Base-by-base conservation (phyloP, 1,284 basidiomycete species). In the Cryptococcus wingfieldii region DNA sequence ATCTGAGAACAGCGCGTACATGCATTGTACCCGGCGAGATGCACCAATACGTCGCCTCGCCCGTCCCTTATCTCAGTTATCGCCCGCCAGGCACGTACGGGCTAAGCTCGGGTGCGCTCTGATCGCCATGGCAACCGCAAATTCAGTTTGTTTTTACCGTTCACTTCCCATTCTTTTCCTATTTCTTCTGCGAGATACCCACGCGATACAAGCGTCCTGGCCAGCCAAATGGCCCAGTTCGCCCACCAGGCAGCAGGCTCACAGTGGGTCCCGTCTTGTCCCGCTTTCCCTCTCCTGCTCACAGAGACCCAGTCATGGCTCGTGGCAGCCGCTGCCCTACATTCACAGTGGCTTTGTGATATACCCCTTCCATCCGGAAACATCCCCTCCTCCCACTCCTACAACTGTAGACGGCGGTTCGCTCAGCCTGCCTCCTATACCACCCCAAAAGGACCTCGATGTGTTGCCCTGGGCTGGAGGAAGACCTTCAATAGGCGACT, bases 281-380 rank as follows among this genome's bases (percentile, higher is more conserved):
- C n/a, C n/a, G 41, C 9, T 8, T 16, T 14, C 41, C 41, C 41
- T 42, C 12, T 23, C 23, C 9, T 42, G 23, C 41, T n/a, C n/a
- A 23, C 12, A 4, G 41, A n/a, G 13, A 19, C 19, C n/a, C 7
- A 42, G 23, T n/a, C 12, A 19, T 42, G 16, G 56, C 62, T 25
- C 58, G 38, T 76, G 74, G 74, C 68, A 69, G 41, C 74, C 72
- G 1, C 60, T 76, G 5, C 74, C 74, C 1, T 68, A 67, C 58
- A 76, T 76, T 43, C 63, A 70, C 54, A 70, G 70, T 18, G 74
- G 74, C 34, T 69, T 72, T 51, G 66, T 65, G 28, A 55, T 74
- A n/a, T 64, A 74, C 45, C 71, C 72, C 1, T 74, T 66, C 53
- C 65, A 64, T 25, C 72, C 72, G 14, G 55, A 56, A 44, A 19